A percentile compares a stretch with the other conserved stretches of the same genome.
These are phyloP conservation scores for Conticribra weissflogii DNA, from an alignment of 108 stramenopile species.

Conservation along the genomic window DNA sequence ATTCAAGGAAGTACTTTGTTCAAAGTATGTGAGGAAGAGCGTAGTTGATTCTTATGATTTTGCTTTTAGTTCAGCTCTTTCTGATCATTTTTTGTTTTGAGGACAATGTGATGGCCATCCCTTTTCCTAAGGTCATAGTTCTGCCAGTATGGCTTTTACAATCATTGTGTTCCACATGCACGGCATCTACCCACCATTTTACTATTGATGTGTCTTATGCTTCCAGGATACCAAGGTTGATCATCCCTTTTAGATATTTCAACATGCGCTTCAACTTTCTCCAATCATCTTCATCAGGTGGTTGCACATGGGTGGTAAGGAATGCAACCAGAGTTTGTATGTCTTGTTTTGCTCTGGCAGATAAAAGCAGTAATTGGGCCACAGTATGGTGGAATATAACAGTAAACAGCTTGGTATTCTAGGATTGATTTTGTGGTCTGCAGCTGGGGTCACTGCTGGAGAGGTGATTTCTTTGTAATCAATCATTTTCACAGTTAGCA, in stretches of 20 bases:
- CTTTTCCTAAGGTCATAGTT: too few relatives aligned
- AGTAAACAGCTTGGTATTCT: not conserved
- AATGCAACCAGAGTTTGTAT: not conserved
- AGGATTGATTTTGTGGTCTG: not conserved
- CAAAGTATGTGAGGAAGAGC: too few relatives aligned
- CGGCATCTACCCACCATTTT: too few relatives aligned
- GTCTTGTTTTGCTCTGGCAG: not conserved
- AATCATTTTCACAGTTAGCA: not conserved
- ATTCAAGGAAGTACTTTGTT: too few relatives aligned
- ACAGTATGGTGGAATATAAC: not conserved
- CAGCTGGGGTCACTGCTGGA: not conserved
- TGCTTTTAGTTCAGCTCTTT: too few relatives aligned
- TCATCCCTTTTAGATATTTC: not conserved
- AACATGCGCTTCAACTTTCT: not conserved
- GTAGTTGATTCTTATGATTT: too few relatives aligned
- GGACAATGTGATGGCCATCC: too few relatives aligned
- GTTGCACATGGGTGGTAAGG: not conserved
- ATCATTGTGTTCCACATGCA: too few relatives aligned
- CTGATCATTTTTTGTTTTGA: too few relatives aligned
- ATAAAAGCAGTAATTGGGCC: not conserved
- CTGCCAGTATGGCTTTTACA: too few relatives aligned
- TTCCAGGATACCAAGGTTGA: too few relatives aligned
- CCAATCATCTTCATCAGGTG: slow-evolving; percentile 12
- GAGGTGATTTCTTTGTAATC: not conserved
- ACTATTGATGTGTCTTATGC: too few relatives aligned